phyloP scores from a whole-genome alignment of 1,284 basidiomycete species.

The Meripilus lineatus region DNA sequence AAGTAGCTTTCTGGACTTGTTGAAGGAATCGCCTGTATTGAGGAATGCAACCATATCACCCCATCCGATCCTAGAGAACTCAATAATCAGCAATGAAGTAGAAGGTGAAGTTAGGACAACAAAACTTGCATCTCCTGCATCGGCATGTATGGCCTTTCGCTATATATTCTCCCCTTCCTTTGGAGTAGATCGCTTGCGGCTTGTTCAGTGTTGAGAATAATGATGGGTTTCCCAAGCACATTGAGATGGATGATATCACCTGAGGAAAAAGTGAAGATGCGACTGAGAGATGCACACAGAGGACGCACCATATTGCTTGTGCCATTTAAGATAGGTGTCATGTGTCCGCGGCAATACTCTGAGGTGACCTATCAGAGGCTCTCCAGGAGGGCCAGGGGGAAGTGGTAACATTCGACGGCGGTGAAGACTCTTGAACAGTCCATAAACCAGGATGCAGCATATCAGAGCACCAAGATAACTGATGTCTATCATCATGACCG shows the following conservation, averaged over 20 bases:
- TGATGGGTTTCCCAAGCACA: background rate
- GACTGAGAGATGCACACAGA: no score
- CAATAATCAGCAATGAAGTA: no score
- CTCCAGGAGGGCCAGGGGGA: no score
- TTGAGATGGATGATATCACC: constrained; percentile 2
- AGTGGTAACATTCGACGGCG: no score
- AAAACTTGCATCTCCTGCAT: background rate
- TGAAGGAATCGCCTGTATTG: constrained; percentile 13
- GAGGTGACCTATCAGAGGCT: no score
- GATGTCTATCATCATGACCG: no score
- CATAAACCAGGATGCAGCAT: no score
- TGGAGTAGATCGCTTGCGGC: background rate
- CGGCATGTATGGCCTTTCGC: background rate
- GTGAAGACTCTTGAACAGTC: no score
- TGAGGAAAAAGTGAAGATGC: background rate
- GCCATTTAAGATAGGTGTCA: background rate
- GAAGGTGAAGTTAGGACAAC: no score
- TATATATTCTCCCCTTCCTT: background rate
- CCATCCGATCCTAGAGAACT: constrained; percentile 49
- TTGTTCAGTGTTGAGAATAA: background rate
- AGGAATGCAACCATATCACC: constrained; percentile 49
- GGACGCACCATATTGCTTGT: background rate
- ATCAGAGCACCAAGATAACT: no score
- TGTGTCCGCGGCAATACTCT: no score
- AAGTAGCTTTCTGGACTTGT: constrained; percentile 4